A percentile compares a stretch with the other conserved stretches of the same genome.
Evolutionary conservation across 2,329 filamentous ascomycete genomes (phyloP).

Genomic region (Xylaria sp.): DNA sequence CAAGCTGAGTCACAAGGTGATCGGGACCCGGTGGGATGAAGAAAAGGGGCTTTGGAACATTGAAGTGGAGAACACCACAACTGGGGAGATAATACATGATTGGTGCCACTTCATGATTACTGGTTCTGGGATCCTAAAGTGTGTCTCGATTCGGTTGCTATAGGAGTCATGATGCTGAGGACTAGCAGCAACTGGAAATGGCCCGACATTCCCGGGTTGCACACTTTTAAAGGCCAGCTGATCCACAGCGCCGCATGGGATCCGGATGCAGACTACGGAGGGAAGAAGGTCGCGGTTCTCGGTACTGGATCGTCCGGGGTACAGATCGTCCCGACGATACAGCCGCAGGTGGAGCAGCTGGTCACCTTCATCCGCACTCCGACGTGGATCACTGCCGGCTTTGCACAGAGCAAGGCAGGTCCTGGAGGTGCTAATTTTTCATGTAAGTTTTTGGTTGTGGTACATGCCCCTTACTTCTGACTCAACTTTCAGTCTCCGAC

Average conservation of each 20-base stretch:
- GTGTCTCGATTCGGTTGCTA: neutral
- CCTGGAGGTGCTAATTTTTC: constrained; percentile 50
- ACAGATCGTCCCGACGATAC: constrained; percentile 39
- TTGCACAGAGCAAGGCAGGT: constrained; percentile 49
- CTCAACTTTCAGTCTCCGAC: constrained; percentile 24
- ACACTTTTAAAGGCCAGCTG: constrained; percentile 35
- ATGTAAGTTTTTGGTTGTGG: constrained; percentile 31
- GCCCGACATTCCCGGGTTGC: constrained; percentile 36
- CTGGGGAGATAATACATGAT: constrained; percentile 12
- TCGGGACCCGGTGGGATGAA: constrained; percentile 25
- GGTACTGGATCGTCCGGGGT: constrained; percentile 37
- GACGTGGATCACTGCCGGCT: constrained; percentile 52
- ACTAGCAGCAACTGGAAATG: constrained; percentile 31
- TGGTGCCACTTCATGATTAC: constrained; percentile 28
- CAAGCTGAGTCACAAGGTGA: constrained; percentile 10
- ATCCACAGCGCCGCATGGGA: constrained; percentile 39
- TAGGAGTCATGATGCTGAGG: neutral
- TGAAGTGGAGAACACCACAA: constrained; percentile 15
- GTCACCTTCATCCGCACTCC: constrained; percentile 41
- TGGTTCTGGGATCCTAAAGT: constrained; percentile 38
- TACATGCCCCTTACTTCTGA: neutral
- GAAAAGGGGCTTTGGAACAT: constrained; percentile 24
- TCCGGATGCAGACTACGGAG: constrained; percentile 24
- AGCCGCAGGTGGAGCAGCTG: constrained; percentile 12
- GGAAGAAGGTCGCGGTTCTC: constrained; percentile 36